Evolutionary conservation across 352 stramenopile genomes (phyloP), one percentile per base, ranked within the genome.

Genomic region (Phytophthora vignae): DNA sequence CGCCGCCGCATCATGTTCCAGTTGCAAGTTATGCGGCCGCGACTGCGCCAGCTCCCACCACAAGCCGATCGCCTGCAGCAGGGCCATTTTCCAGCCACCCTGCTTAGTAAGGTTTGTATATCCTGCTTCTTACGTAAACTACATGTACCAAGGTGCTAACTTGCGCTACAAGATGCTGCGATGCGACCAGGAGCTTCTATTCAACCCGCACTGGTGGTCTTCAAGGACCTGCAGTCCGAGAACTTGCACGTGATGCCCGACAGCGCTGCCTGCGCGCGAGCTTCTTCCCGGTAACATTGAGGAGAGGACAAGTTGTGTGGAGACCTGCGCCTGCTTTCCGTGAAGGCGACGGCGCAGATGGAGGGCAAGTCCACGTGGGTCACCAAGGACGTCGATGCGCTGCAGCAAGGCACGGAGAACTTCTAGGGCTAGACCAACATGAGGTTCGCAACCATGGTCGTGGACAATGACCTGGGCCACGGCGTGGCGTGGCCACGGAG

Each of bases 261-360:
- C 61, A 91, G 93, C 88, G 14, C 62, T 99, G 22, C 81, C 91
- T n/a, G n/a, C n/a, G n/a, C n/a, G n/a, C n/a, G n/a, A n/a, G n/a
- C n/a, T n/a, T n/a, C n/a, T n/a, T n/a, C n/a, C n/a, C n/a, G n/a
- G n/a, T n/a, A n/a, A n/a, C n/a, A n/a, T n/a, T n/a, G n/a, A n/a
- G n/a, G n/a, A n/a, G n/a, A n/a, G 11, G 98, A 99, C 79, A 99
- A 98, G 72, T 91, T 99, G 44, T 97, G 98, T 0, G 98, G 97
- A 0, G 98, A 99, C 82, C 84, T 96, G 44, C 93, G 98, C 19
- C 69, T 99, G 36, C 74, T 99, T 40, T 89, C 88, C 50, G 93
- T 99, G 64, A 98, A 98, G 79, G 98, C 93, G 9, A 98, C 92
- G 27, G 96, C 96, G 9, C 93, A 96, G 64, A 93, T 99, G 79